These are phyloP conservation scores for Malus orientalis DNA, from an alignment of 306 rosid species.

Conservation along the genomic window DNA sequence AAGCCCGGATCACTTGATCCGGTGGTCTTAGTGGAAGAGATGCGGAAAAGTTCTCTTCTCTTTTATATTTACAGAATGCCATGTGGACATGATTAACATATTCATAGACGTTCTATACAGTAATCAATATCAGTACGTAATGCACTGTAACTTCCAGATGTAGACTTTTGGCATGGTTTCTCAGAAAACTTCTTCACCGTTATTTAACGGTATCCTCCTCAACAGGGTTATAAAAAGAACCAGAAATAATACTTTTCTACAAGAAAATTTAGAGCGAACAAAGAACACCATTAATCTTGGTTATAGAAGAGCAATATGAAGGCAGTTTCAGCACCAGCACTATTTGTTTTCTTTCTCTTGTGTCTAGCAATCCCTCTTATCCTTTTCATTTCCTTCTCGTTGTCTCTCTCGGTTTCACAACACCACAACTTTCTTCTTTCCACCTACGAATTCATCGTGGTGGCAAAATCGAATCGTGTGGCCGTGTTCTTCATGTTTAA, in stretches of 20 bases:
- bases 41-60: too few relatives aligned
- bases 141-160: not conserved
- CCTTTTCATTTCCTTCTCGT: not conserved
- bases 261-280: not conserved
- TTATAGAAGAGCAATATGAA: not conserved
- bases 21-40: too few relatives aligned
- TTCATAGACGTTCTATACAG: too few relatives aligned
- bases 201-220: not conserved
- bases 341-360: not conserved
- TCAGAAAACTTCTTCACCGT: not conserved
- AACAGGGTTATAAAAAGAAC: not conserved
- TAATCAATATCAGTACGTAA: not conserved
- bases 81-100: too few relatives aligned
- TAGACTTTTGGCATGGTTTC: slow-evolving; percentile 7
- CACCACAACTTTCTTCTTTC: slow-evolving; percentile 8
- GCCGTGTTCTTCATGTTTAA: slow-evolving; percentile 16
- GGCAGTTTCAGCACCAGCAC: not conserved
- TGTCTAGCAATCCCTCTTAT: not conserved
- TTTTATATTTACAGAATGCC: too few relatives aligned
- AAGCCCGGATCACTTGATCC: rapidly evolving
- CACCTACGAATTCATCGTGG: slow-evolving; percentile 11
- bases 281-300: not conserved
- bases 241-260: not conserved
- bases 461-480: slow-evolving; percentile 3
- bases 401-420: slow-evolving; percentile 1